These are phyloP conservation scores for Xylariomycetidae sp. DNA, from an alignment of 2,329 filamentous ascomycete species.

Conservation along the genomic window DNA sequence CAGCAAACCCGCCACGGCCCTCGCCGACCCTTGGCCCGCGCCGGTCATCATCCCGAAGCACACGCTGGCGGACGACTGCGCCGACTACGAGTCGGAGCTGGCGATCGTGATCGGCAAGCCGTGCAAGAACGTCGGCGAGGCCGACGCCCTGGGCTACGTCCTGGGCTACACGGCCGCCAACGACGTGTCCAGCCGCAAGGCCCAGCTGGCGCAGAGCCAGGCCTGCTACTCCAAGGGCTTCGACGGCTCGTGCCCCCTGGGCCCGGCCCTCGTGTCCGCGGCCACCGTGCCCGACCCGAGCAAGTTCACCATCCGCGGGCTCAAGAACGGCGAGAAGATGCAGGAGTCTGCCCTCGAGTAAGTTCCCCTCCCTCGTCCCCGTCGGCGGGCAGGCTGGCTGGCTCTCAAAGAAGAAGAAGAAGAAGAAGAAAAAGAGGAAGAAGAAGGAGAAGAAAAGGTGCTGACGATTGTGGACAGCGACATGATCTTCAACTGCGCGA, in stretches of 20 bases:
- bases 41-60: constrained; percentile 47
- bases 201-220: constrained; percentile 48
- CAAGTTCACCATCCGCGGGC: constrained; percentile 33
- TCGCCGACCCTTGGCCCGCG: constrained; percentile 48
- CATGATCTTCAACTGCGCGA: constrained; percentile 12
- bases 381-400: too few relatives aligned
- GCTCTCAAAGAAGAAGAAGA: too few relatives aligned
- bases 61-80: constrained; percentile 45
- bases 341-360: constrained; percentile 35
- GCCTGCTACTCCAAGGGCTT: constrained; percentile 56
- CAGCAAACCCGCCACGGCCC: constrained; percentile 46
- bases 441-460: neutral
- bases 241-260: constrained; percentile 49
- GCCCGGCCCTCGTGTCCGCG: constrained; percentile 43
- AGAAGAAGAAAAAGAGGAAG: neutral
- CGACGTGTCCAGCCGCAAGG: constrained; percentile 54
- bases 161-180: constrained; percentile 60
- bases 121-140: constrained; percentile 48
- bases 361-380: too few relatives aligned
- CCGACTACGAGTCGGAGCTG: constrained; percentile 55
- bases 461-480: constrained; percentile 3
- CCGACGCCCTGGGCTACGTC: constrained; percentile 51
- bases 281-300: constrained; percentile 34
- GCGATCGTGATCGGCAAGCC: constrained; percentile 48
- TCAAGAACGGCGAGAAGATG: constrained; percentile 45